Conservation (phyloP, 805 yeast species). For the Lipomyces kockii region DNA sequence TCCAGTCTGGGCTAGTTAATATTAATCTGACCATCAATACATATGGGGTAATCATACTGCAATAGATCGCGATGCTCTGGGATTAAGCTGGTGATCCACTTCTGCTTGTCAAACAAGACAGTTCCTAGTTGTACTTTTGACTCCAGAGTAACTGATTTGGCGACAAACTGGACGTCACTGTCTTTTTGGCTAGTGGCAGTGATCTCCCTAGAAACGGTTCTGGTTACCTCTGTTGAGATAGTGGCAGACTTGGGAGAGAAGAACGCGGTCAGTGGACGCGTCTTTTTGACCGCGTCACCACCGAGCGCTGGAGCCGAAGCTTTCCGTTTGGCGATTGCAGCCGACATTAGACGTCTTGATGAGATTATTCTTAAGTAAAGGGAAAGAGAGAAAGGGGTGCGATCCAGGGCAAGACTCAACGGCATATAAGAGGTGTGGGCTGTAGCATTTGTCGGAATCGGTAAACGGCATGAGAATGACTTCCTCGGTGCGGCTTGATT, state of each 20-base stretch:
- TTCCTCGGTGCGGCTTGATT: not conserved
- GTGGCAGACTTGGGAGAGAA: conserved; percentile 12
- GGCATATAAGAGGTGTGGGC: not conserved
- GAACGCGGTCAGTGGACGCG: conserved; percentile 26
- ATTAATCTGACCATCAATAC: not conserved
- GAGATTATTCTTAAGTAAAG: not conserved
- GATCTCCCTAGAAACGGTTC: not conserved
- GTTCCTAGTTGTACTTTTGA: not conserved
- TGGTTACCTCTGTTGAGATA: conserved; percentile 2
- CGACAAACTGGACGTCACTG: not conserved
- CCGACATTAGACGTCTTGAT: conserved; percentile 3
- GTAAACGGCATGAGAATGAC: not conserved
- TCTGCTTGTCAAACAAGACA: conserved; percentile 50
- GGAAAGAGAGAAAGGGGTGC: not conserved
- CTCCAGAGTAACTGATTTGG: not conserved
- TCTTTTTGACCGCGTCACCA: conserved; percentile 15
- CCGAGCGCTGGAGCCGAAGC: conserved; percentile 7
- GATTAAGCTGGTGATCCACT: conserved; percentile 57
- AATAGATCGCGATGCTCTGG: conserved; percentile 58
- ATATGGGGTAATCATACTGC: conserved; percentile 40
- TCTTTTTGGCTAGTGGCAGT: not conserved
- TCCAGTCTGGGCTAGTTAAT: conserved; percentile 54
- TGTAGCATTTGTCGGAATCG: not conserved
- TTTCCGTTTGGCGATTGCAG: conserved; percentile 22
- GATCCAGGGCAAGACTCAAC: not conserved